Evolutionary conservation across 2,329 filamentous ascomycete species (phyloP), one percentile per base, ranked within the genome.

Genomic region (Exutisphaerella laricina): DNA sequence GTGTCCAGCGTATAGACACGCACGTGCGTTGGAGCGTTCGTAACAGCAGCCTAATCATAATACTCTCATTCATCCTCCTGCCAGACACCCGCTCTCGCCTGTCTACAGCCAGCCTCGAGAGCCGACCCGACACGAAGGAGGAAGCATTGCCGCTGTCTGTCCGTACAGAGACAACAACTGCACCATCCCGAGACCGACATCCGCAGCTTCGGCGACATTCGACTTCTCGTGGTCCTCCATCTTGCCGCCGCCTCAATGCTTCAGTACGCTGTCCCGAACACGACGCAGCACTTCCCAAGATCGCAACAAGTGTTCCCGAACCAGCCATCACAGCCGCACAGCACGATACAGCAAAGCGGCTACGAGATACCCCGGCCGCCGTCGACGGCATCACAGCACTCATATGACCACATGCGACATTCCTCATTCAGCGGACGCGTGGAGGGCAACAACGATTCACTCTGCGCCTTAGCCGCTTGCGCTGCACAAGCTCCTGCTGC

Each of bases 361-460:
- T 65, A 70, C 52, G 70, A 73, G 30, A 71, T 73, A 41, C 73
- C 75, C 39, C 69, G 73, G 33, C 72, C 72, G 18, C 73, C 74
- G 4, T 76, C 76, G 37, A 71, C 72, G 21, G 70, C 69, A 42
- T 72, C 72, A 12, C 68, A 65, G 65, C 65, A 70, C 61, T 65
- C 80, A 20, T 39, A 31, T 16, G 45, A 42, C 21, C 32, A 44
- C 23, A 14, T n/a, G 4, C 39, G 45, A 23, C 48, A 43, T 16
- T 9, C 31, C 18, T 51, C 48, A 9, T 44, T 43, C 28, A 41
- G 17, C 37, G 33, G 37, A 21, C 20, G 14, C 21, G 39, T 38
- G 5, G 37, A 46, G 30, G 20, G 42, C 39, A 36, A 32, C 30
- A 28, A 39, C 41, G 67, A 79, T 54, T 20, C 39, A 41, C 39